phyloP scores from a whole-genome alignment of 2,329 filamentous ascomycete genomes.

The Epichloe brachyelytri region DNA sequence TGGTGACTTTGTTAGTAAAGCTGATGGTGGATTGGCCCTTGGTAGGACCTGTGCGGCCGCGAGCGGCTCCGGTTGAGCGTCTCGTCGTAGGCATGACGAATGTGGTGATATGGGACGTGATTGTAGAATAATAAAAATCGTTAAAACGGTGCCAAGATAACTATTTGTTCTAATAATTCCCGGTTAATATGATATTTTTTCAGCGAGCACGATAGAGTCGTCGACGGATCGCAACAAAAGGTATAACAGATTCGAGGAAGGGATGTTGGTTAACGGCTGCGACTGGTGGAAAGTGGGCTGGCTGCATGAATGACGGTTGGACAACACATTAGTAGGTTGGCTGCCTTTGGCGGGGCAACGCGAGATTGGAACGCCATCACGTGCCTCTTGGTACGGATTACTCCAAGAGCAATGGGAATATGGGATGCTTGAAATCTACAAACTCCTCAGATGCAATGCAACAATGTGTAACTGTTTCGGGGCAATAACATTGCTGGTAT shows the following conservation, averaged over 20 bases:
- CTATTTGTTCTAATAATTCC: too few species aligned
- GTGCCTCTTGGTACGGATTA: constrained; percentile 19
- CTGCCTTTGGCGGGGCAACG: constrained; percentile 41
- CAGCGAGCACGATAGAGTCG: too few species aligned
- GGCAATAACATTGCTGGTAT: constrained; percentile 6
- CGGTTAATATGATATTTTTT: too few species aligned
- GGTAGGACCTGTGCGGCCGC: constrained; percentile 21
- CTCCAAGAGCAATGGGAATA: too few species aligned
- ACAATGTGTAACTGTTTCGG: too few species aligned
- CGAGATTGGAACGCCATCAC: constrained; percentile 35
- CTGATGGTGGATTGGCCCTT: constrained; percentile 43
- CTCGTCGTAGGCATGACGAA: constrained; percentile 35
- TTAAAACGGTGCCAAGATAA: too few species aligned
- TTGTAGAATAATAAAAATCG: background rate
- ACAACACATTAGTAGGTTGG: background rate
- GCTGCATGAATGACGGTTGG: constrained; percentile 1
- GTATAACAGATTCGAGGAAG: background rate
- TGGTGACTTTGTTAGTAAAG: constrained; percentile 45
- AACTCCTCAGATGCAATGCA: background rate
- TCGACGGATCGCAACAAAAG: background rate
- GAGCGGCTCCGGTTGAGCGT: constrained; percentile 30
- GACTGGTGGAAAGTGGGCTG: background rate
- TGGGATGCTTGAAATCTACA: background rate
- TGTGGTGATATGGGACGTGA: background rate
- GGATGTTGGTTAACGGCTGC: background rate